phyloP scores from a whole-genome alignment of 116 monocot species.

The Cymodocea nodosa region DNA sequence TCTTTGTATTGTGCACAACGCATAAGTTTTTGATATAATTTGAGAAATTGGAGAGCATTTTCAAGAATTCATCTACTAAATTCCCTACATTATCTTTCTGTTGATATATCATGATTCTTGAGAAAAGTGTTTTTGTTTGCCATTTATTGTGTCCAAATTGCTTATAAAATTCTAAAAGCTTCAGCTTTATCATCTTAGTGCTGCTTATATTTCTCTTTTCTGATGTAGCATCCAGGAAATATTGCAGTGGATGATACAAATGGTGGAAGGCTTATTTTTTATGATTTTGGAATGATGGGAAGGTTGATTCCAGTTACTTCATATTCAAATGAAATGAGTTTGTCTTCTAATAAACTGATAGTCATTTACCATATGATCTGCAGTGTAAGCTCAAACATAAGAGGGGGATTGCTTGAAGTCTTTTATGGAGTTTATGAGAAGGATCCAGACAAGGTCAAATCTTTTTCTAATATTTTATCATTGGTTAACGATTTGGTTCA shows the following conservation, averaged over 20 bases:
- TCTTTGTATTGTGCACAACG: too few relatives aligned
- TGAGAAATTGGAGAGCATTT: neutral
- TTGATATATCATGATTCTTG: neutral
- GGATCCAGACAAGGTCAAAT: conserved; percentile 74
- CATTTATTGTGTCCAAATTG: too few relatives aligned
- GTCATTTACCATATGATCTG: conserved; percentile 13
- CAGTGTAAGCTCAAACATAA: conserved; percentile 96
- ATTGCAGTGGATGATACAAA: conserved; percentile 98
- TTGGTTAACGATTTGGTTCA: neutral
- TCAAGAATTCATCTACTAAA: neutral
- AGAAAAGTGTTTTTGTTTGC: too few relatives aligned
- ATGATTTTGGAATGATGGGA: conserved; percentile 99
- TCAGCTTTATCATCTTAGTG: too few relatives aligned
- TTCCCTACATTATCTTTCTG: neutral
- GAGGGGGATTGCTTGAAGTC: conserved; percentile 90
- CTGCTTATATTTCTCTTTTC: neutral
- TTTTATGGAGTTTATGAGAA: conserved; percentile 99
- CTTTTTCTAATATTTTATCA: neutral
- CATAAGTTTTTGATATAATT: neutral
- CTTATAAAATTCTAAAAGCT: too few relatives aligned
- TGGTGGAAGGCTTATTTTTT: conserved; percentile 98
- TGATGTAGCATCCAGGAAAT: conserved; percentile 93
- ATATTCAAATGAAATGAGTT: neutral
- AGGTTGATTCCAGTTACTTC: conserved; percentile 28
- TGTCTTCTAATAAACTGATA: neutral